Conservation (phyloP, 2,329 filamentous ascomycete genomes). For the Penicillium sp. region DNA sequence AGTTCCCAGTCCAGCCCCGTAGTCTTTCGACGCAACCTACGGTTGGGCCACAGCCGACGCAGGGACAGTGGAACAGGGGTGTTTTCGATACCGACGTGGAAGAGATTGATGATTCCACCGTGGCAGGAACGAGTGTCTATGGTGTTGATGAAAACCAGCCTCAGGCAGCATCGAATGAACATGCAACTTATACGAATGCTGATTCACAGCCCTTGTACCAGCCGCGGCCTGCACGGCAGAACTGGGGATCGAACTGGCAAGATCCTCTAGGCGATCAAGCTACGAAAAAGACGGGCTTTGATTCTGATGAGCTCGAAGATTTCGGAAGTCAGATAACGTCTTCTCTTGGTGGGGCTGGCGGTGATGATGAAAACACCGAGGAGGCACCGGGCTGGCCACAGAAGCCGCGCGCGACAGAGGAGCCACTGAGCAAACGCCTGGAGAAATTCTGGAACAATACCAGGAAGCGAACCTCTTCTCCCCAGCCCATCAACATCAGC, state of each 20-base stretch:
- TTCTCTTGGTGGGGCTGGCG: constrained; percentile 26
- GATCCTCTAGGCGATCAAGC: constrained; percentile 37
- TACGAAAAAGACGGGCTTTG: constrained; percentile 40
- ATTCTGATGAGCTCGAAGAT: constrained; percentile 36
- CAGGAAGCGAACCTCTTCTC: constrained; percentile 21
- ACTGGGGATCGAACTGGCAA: constrained; percentile 34
- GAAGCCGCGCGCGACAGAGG: constrained; percentile 30
- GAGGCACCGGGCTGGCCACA: constrained; percentile 33
- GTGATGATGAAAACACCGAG: constrained; percentile 34
- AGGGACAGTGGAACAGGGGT: constrained; percentile 34
- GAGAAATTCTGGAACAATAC: constrained; percentile 43
- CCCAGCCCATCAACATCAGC: not conserved
- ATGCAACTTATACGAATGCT: constrained; percentile 22
- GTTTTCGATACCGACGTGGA: constrained; percentile 49
- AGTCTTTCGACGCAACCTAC: not conserved
- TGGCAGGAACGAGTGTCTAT: constrained; percentile 42
- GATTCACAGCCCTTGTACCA: constrained; percentile 25
- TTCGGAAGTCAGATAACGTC: constrained; percentile 35
- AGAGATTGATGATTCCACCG: constrained; percentile 46
- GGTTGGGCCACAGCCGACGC: constrained; percentile 2
- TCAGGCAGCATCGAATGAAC: constrained; percentile 21
- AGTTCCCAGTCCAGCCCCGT: constrained; percentile 18
- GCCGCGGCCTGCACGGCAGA: constrained; percentile 27
- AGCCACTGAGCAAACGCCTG: constrained; percentile 39
- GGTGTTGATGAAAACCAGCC: constrained; percentile 34